Conservation (phyloP, 2,329 filamentous ascomycete species). For the Epichloe gansuensis region DNA sequence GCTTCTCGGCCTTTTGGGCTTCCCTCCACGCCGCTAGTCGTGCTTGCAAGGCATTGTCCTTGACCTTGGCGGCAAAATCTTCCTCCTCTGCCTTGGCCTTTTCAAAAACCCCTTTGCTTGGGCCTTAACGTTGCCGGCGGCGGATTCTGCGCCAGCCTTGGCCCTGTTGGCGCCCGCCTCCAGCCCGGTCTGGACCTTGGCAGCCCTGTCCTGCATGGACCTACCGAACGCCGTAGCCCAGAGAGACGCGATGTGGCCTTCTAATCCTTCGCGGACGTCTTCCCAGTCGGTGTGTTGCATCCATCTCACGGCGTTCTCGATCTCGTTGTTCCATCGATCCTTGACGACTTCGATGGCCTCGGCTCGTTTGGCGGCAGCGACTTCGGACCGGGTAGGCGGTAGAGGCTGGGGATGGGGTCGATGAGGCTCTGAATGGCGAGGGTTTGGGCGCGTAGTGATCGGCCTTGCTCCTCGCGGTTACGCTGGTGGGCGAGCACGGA, state of each 20-base stretch:
- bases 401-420: conserved; percentile 34
- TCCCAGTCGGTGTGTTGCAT: conserved; percentile 56
- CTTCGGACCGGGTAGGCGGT: conserved; percentile 38
- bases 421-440: conserved; percentile 40
- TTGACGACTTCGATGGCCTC: conserved; percentile 56
- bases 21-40: conserved; percentile 14
- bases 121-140: conserved; percentile 16
- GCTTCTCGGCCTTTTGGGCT: conserved; percentile 11
- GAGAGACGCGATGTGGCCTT: conserved; percentile 34
- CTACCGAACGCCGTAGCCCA: conserved; percentile 29
- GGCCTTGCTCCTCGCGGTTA: conserved; percentile 48
- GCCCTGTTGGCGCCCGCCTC: conserved; percentile 23
- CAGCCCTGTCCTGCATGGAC: conserved; percentile 15
- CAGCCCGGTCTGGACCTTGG: conserved; percentile 17
- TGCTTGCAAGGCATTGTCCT: conserved; percentile 17
- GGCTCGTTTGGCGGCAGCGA: conserved; percentile 38
- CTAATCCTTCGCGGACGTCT: conserved; percentile 45
- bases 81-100: conserved; percentile 18
- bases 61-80: conserved; percentile 15
- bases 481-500: conserved; percentile 58
- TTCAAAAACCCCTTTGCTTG: conserved; percentile 25
- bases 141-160: conserved; percentile 12
- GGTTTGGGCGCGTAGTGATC: conserved; percentile 44
- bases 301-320: conserved; percentile 54
- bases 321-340: conserved; percentile 66